These are phyloP conservation scores for Nothopassalora personata DNA, from an alignment of 2,329 filamentous ascomycete genomes.

Conservation along the genomic window DNA sequence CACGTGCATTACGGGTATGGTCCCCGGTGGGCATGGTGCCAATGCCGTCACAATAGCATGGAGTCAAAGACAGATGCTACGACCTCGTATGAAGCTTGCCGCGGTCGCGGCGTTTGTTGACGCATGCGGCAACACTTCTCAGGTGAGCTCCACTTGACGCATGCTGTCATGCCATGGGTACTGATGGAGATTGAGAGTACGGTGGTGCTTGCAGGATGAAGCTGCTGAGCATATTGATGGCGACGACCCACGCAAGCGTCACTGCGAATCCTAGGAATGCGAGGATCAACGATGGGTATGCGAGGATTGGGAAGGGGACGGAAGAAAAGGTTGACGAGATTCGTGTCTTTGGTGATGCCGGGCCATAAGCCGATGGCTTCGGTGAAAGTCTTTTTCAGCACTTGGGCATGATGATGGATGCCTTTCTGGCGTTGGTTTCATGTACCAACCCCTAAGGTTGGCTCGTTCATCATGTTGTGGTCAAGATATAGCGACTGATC, in stretches of 20 bases:
- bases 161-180: too few relatives aligned
- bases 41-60: too few relatives aligned
- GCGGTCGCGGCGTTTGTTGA: too few relatives aligned
- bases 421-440: slow-evolving; percentile 38
- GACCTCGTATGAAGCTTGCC: too few relatives aligned
- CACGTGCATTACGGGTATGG: too few relatives aligned
- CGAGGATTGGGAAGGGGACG: slow-evolving; percentile 35
- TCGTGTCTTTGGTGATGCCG: slow-evolving; percentile 28
- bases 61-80: too few relatives aligned
- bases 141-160: too few relatives aligned
- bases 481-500: background rate
- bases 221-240: slow-evolving; percentile 37
- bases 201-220: slow-evolving; percentile 39
- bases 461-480: slow-evolving; percentile 28
- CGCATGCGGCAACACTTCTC: too few relatives aligned
- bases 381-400: slow-evolving; percentile 32
- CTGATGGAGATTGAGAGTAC: slow-evolving; percentile 33
- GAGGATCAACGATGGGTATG: slow-evolving; percentile 36
- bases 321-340: slow-evolving; percentile 33
- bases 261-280: slow-evolving; percentile 37
- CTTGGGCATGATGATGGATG: slow-evolving; percentile 19
- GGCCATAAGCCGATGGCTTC: slow-evolving; percentile 35
- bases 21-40: too few relatives aligned
- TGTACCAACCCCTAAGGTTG: slow-evolving; percentile 37
- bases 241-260: slow-evolving; percentile 35